These are phyloP conservation scores for Phytophthora sansomeana DNA, from an alignment of 352 stramenopile genomes.

Conservation along the genomic window DNA sequence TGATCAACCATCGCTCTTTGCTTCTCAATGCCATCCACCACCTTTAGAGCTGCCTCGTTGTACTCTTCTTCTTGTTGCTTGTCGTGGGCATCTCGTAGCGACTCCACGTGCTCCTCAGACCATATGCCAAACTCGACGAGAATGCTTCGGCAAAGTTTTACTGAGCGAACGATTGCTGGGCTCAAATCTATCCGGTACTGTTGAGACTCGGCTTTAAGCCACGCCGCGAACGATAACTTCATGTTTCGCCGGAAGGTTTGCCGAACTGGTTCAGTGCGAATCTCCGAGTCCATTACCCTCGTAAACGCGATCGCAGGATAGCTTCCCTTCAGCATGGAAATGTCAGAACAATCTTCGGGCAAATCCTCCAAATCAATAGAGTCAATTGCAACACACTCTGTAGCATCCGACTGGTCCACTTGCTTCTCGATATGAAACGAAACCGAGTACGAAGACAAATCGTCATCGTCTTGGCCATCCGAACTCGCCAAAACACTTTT, in stretches of 20 bases:
- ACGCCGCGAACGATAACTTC: constrained; percentile 24
- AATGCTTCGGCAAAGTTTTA: constrained; percentile 29
- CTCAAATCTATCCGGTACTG: constrained; percentile 32
- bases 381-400: constrained; percentile 27
- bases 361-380: constrained; percentile 39
- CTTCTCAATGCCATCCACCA: constrained; percentile 22
- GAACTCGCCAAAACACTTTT: constrained; percentile 13
- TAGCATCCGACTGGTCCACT: constrained; percentile 57
- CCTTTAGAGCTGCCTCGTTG: neutral
- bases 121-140: constrained; percentile 43
- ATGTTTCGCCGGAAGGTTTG: constrained; percentile 8
- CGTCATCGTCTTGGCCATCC: constrained; percentile 23
- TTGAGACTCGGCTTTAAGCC: constrained; percentile 34
- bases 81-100: constrained; percentile 9
- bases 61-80: constrained; percentile 20
- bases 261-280: neutral
- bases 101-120: constrained; percentile 32
- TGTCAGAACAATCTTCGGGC: constrained; percentile 9
- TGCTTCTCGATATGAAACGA: constrained; percentile 60
- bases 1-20: constrained; percentile 18
- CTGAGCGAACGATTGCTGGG: constrained; percentile 4
- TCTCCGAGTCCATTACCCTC: constrained; percentile 26
- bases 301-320: constrained; percentile 37
- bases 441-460: constrained; percentile 40
- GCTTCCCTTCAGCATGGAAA: constrained; percentile 47